phyloP scores from a whole-genome alignment of 2,329 filamentous ascomycete species.

The Pseudogymnoascus sp. region DNA sequence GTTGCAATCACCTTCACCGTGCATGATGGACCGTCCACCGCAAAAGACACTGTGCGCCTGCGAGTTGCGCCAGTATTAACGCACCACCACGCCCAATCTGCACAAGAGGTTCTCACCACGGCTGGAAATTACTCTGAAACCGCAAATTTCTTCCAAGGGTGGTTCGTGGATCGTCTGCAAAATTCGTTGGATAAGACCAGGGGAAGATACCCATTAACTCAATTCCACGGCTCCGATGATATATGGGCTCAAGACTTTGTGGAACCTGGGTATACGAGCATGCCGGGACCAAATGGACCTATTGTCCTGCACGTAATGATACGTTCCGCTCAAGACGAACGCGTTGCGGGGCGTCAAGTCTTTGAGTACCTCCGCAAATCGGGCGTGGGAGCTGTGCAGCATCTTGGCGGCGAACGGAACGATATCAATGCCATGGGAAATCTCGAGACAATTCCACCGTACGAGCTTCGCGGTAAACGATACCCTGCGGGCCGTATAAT shows the following conservation, averaged over 20 bases:
- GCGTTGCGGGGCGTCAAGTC: conserved; percentile 27
- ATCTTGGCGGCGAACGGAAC: conserved; percentile 14
- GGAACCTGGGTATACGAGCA: conserved; percentile 34
- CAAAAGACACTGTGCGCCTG: conserved; percentile 27
- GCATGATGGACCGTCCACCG: not conserved
- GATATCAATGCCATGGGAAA: conserved; percentile 28
- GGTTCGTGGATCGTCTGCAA: not conserved
- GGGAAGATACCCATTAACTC: not conserved
- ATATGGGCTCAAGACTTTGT: conserved; percentile 36
- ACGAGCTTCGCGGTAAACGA: conserved; percentile 22
- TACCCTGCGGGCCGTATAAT: conserved; percentile 24
- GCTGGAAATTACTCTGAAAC: conserved; percentile 19
- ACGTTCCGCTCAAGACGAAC: conserved; percentile 11
- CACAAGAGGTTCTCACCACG: conserved; percentile 24
- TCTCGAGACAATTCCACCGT: conserved; percentile 31
- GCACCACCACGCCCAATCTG: conserved; percentile 32
- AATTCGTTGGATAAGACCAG: conserved; percentile 11
- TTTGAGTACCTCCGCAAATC: conserved; percentile 28
- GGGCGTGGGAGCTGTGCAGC: conserved; percentile 29
- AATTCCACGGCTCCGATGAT: conserved; percentile 25
- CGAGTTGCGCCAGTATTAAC: conserved; percentile 33
- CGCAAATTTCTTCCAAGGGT: not conserved
- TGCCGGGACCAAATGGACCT: conserved; percentile 33
- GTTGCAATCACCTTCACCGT: not conserved
- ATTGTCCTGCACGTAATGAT: not conserved